A percentile compares a stretch with the other conserved stretches of the same genome.
phyloP scores from a whole-genome alignment of 73 alveolate genomes.

The Effrenium voratum region DNA sequence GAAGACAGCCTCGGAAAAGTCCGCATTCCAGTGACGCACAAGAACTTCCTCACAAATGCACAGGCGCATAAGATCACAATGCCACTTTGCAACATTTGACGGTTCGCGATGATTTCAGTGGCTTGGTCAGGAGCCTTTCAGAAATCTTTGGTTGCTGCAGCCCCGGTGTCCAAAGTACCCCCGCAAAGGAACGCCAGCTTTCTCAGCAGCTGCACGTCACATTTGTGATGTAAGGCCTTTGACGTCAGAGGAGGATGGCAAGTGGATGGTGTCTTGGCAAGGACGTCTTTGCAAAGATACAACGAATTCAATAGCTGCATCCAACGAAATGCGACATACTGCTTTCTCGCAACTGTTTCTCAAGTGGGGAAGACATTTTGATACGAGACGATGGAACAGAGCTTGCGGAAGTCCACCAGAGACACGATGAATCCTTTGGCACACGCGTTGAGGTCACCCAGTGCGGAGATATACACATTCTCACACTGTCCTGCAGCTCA shows the following conservation, averaged over 20 bases:
- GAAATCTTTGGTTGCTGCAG: neutral
- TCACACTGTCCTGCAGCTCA: no score
- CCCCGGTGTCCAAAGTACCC: no score
- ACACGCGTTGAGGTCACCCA: constrained; percentile 9
- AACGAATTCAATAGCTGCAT: neutral
- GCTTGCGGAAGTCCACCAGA: no score
- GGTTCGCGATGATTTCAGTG: neutral
- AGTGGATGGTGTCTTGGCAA: neutral
- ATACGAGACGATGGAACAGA: no score
- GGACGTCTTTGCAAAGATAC: neutral
- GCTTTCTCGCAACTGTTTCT: no score
- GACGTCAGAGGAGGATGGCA: constrained; percentile 3
- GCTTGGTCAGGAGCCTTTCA: neutral
- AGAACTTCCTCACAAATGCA: neutral
- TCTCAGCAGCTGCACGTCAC: no score
- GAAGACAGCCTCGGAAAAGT: neutral
- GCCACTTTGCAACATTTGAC: neutral
- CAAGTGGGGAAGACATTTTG: no score
- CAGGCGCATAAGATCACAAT: neutral
- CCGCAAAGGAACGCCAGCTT: no score
- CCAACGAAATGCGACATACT: neutral
- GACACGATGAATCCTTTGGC: no score
- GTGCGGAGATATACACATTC: constrained; percentile 1
- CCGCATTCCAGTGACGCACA: neutral
- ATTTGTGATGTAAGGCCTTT: no score